phyloP scores from a whole-genome alignment of 345 rosid species.

The Corchorus capsularis region DNA sequence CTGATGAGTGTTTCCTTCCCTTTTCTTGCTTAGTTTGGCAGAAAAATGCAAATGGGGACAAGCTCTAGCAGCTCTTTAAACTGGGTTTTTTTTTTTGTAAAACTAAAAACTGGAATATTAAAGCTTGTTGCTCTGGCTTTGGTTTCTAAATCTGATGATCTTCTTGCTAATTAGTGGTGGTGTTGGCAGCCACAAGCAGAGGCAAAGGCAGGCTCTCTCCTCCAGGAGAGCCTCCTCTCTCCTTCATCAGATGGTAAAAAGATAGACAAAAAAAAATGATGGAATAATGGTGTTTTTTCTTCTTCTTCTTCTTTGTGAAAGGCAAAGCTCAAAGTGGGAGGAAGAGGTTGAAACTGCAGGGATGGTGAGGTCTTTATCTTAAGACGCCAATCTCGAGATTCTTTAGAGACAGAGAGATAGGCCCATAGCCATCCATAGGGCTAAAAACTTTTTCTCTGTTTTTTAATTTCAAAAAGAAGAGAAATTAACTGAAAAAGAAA shows the following conservation, averaged over 20 bases:
- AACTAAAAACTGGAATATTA: neutral
- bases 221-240: conserved; percentile 51
- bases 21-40: neutral
- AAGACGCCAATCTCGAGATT: conserved; percentile 47
- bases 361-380: conserved; percentile 30
- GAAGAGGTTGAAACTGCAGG: conserved; percentile 6
- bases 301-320: neutral
- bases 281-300: conserved; percentile 12
- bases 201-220: conserved; percentile 48
- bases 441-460: neutral
- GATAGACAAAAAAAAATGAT: neutral
- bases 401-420: conserved; percentile 22
- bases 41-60: neutral
- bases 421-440: neutral
- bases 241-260: conserved; percentile 41
- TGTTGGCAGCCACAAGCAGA: conserved; percentile 38
- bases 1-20: neutral
- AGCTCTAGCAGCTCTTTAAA: neutral
- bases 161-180: neutral
- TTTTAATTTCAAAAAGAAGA: neutral
- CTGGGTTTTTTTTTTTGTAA: neutral
- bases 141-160: neutral
- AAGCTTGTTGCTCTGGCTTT: neutral
- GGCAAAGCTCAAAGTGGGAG: conserved; percentile 2
- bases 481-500: conserved; percentile 20